Base-by-base conservation (phyloP, 2,329 filamentous ascomycete species). In the Geosmithia morbida region DNA sequence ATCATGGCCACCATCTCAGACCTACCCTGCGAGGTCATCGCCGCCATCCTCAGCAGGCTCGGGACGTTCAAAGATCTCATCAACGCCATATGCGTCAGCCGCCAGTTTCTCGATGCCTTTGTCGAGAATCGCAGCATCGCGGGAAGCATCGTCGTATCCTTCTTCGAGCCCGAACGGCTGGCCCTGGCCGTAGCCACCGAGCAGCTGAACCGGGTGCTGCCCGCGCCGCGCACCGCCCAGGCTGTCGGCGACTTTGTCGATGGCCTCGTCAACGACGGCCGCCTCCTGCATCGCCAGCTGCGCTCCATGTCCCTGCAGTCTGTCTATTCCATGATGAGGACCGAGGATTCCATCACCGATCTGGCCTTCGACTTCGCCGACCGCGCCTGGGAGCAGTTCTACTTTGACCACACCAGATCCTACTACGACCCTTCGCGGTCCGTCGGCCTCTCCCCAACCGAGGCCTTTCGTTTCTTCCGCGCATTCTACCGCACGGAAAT, bases 401-500 rank as follows among this genome's bases (percentile, higher is more conserved):
- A 46, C 16, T 46, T 46, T 41, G 30, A 41, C 16, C 19, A 18
- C 40, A 41, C 22, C 33, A 7, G 20, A 5, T 14, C 14, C 4
- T n/a, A 17, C 43, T n/a, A 20, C 19, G 43, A n/a, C 14, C 16
- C n/a, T 10, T 2, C 7, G 43, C 7, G 43, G 3, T 11, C 19
- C 19, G 43, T 44, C 10, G 19, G 43, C 5, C 45, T 46, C n/a
- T 46, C 45, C 30, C 33, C 17, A 13, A 33, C 33, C 33, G 45
- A 46, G 37, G 45, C 45, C n/a, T 20, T 33, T 17, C 45, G 45
- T 6, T 46, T 46, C 45, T 40, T n/a, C 45, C 30, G 45, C 3
- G 45, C 33, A 16, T 20, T 46, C 22, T 46, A 46, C 19, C 45
- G 45, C 30, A 46, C 45, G 7, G 33, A 46, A 33, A 46, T 46